These are phyloP conservation scores for Boechera divaricarpa DNA, from an alignment of 345 rosid genomes.

Conservation along the genomic window DNA sequence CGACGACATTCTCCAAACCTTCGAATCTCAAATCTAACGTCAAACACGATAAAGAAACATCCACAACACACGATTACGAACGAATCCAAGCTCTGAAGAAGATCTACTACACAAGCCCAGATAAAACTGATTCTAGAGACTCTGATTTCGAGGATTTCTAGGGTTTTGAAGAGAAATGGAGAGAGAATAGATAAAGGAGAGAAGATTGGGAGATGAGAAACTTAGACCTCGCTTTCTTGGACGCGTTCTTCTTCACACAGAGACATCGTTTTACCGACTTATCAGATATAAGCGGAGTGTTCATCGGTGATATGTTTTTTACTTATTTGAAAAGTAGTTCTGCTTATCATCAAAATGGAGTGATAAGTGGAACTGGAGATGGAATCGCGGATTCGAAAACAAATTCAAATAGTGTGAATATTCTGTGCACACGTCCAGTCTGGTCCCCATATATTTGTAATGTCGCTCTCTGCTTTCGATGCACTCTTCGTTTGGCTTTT, in stretches of 20 bases:
- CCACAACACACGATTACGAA: constrained; percentile 5
- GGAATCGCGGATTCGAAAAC: constrained; percentile 44
- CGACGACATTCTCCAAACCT: constrained; percentile 59
- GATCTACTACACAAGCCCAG: neutral
- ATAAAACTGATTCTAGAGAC: constrained; percentile 24
- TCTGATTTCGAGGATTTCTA: constrained; percentile 68
- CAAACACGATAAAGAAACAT: neutral
- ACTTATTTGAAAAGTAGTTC: fast-evolving
- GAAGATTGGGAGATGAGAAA: constrained; percentile 34
- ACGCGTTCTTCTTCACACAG: constrained; percentile 64
- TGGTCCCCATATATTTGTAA: constrained; percentile 39
- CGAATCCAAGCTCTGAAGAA: constrained; percentile 40
- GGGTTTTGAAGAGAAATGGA: constrained; percentile 69
- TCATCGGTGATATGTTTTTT: neutral
- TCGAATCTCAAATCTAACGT: constrained; percentile 21
- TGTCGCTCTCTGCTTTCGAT: constrained; percentile 35
- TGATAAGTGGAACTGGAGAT: constrained; percentile 24
- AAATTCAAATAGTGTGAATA: constrained; percentile 45
- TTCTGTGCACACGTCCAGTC: constrained; percentile 44
- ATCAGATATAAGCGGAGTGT: constrained; percentile 49
- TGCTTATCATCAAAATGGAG: neutral
- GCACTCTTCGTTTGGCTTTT: constrained; percentile 21
- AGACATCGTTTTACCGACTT: constrained; percentile 51
- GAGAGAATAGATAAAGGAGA: constrained; percentile 45
- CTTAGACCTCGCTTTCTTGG: constrained; percentile 85